Conservation (phyloP, 2,329 filamentous ascomycete genomes). For the Diplodia intermedia region DNA sequence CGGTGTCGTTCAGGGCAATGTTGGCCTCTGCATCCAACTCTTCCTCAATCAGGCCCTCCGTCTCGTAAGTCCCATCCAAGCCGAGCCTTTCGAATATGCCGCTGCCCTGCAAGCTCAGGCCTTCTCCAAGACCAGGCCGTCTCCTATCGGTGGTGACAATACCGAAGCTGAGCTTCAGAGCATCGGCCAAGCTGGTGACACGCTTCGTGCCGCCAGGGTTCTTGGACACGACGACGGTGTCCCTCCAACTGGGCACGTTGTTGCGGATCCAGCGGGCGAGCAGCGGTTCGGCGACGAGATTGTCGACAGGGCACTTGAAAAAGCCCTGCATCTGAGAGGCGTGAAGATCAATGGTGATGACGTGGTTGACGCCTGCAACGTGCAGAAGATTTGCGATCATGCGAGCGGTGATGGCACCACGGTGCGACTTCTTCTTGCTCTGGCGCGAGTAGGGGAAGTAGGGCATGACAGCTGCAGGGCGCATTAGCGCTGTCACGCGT, state of each 20-base stretch:
- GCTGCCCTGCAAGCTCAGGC: slow-evolving; percentile 63
- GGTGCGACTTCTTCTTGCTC: slow-evolving; percentile 98
- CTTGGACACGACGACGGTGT: slow-evolving; percentile 96
- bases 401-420: slow-evolving; percentile 92
- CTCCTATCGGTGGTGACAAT: slow-evolving; percentile 86
- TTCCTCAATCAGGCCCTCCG: slow-evolving; percentile 42
- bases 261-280: slow-evolving; percentile 94
- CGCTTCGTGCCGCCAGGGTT: slow-evolving; percentile 97
- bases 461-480: slow-evolving; percentile 74
- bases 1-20: slow-evolving; percentile 39
- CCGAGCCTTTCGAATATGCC: slow-evolving; percentile 68
- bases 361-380: slow-evolving; percentile 94
- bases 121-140: slow-evolving; percentile 59
- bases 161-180: slow-evolving; percentile 95
- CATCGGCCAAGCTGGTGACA: slow-evolving; percentile 94
- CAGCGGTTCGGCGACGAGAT: slow-evolving; percentile 92
- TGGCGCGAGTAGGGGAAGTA: slow-evolving; percentile 99
- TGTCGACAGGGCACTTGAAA: slow-evolving; percentile 97
- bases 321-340: slow-evolving; percentile 97
- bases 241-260: slow-evolving; percentile 85
- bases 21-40: slow-evolving; percentile 46
- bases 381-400: slow-evolving; percentile 96
- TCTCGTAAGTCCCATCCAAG: slow-evolving; percentile 52
- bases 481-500: slow-evolving; percentile 28
- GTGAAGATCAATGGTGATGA: slow-evolving; percentile 96